A percentile compares a stretch with the other conserved stretches of the same genome.
These are phyloP conservation scores for Athelia sp. DNA, from an alignment of 1,284 basidiomycete species.

Conservation along the genomic window DNA sequence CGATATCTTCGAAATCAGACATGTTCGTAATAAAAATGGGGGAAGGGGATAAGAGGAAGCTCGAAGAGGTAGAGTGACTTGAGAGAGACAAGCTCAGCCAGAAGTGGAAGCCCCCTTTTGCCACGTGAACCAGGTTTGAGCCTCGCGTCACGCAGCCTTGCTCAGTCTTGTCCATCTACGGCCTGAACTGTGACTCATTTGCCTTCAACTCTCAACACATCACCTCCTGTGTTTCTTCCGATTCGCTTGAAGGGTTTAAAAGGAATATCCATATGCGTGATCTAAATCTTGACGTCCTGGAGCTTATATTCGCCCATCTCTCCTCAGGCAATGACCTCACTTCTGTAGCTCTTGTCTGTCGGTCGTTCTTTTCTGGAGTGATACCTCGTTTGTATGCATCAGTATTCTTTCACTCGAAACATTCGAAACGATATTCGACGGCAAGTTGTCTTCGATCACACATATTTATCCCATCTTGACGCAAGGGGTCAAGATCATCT, in stretches of 20 bases:
- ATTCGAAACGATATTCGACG: conserved; percentile 50
- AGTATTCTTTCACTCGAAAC: conserved; percentile 45
- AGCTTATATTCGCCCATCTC: conserved; percentile 53
- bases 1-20: conserved; percentile 68
- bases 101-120: too few relatives aligned
- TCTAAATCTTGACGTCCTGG: conserved; percentile 65
- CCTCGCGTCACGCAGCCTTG: too few relatives aligned
- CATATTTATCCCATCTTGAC: conserved; percentile 3
- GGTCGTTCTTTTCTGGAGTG: conserved; percentile 55
- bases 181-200: too few relatives aligned
- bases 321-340: conserved; percentile 46
- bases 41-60: conserved; percentile 1
- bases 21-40: conserved; percentile 28
- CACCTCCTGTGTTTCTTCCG: too few relatives aligned
- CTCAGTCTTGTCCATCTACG: too few relatives aligned
- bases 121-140: too few relatives aligned
- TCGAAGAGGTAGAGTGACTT: too few relatives aligned
- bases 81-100: too few relatives aligned
- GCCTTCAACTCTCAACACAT: too few relatives aligned
- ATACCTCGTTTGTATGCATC: conserved; percentile 56
- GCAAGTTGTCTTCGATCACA: conserved; percentile 24
- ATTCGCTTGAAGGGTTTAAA: too few relatives aligned
- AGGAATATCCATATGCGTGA: too few relatives aligned
- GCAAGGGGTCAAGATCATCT: conserved; percentile 30
- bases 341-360: conserved; percentile 54